phyloP scores from a whole-genome alignment of 139 green algal genomes.

The Marvania coccoides region DNA sequence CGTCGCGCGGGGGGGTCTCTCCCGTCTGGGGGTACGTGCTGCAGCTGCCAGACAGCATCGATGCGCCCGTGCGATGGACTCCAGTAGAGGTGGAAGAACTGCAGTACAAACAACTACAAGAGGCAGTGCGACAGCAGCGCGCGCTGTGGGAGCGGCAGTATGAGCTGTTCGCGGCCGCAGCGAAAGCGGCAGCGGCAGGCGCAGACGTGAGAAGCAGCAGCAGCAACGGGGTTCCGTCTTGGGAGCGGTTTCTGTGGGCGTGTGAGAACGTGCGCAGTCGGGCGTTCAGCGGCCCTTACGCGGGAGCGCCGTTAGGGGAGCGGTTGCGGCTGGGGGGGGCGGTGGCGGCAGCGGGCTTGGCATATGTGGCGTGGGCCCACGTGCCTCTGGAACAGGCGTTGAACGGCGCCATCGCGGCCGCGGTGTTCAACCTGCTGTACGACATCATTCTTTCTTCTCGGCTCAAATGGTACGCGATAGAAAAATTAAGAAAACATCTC shows the following conservation, averaged over 20 bases:
- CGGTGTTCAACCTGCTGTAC: slow-evolving; percentile 53
- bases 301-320: slow-evolving; percentile 20
- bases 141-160: slow-evolving; percentile 51
- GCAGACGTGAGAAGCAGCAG: background rate
- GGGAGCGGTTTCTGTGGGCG: slow-evolving; percentile 54
- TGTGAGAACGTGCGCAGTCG: slow-evolving; percentile 67
- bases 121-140: slow-evolving; percentile 59
- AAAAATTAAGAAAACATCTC: no score
- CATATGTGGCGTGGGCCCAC: slow-evolving; percentile 7
- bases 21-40: slow-evolving; percentile 46
- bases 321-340: slow-evolving; percentile 6
- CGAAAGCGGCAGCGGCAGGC: background rate
- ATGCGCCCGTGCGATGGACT: slow-evolving; percentile 60
- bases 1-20: slow-evolving; percentile 21
- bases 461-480: slow-evolving; percentile 48
- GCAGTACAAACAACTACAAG: slow-evolving; percentile 49
- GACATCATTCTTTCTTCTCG: slow-evolving; percentile 34
- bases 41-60: slow-evolving; percentile 52
- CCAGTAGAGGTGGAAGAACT: slow-evolving; percentile 46
- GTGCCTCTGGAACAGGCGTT: slow-evolving; percentile 30
- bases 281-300: slow-evolving; percentile 75
- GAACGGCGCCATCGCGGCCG: slow-evolving; percentile 41
- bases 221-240: no score
- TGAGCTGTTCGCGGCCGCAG: slow-evolving; percentile 11
- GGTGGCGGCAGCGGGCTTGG: slow-evolving; percentile 13